Base-by-base conservation (phyloP, 2,329 filamentous ascomycete genomes). In the Exophiala xenobiotica region DNA sequence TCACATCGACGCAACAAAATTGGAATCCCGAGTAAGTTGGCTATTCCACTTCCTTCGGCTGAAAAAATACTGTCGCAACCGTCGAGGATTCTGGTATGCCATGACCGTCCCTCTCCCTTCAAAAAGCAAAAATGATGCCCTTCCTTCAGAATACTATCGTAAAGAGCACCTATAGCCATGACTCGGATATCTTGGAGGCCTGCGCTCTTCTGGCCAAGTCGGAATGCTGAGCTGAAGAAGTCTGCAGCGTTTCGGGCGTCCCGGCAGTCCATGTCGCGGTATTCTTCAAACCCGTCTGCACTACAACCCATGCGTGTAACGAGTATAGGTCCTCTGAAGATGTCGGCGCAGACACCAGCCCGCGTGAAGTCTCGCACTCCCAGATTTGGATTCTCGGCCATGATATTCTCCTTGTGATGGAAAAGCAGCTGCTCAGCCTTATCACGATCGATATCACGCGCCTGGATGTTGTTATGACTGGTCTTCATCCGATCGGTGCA, bases 21-120 rank as follows among this genome's bases (percentile, higher is more conserved):
- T 8, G 47, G 47, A 26, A 50, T 31, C 11, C 40, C 47, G 7
- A 50, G 22, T 11, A 50, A 27, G 23, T 50, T 50, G 18, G 40
- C 35, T 20, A 50, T 50, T 14, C 31, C 27, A 14, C 38, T 38
- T 6, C 39, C 29, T 24, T 35, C 24, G 14, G 38, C 29, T 22
- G 20, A n/a, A 12, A 41, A 50, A 27, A 50, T 23, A 16, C 23
- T n/a, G 38, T 45, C 47, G 12, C 40, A 45, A 40, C 47, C 47
- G 16, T 37, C 23, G 18, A 45, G 19, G 7, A 45, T 35, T n/a
- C n/a, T n/a, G n/a, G n/a, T n/a, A n/a, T n/a, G n/a, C n/a, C n/a
- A n/a, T n/a, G n/a, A n/a, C n/a, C n/a, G n/a, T n/a, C n/a, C n/a
- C n/a, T n/a, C n/a, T n/a, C n/a, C n/a, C n/a, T n/a, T n/a, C n/a